Evolutionary conservation across 1,139 yeast species (phyloP).

Genomic region (Geotrichum bryndzae): DNA sequence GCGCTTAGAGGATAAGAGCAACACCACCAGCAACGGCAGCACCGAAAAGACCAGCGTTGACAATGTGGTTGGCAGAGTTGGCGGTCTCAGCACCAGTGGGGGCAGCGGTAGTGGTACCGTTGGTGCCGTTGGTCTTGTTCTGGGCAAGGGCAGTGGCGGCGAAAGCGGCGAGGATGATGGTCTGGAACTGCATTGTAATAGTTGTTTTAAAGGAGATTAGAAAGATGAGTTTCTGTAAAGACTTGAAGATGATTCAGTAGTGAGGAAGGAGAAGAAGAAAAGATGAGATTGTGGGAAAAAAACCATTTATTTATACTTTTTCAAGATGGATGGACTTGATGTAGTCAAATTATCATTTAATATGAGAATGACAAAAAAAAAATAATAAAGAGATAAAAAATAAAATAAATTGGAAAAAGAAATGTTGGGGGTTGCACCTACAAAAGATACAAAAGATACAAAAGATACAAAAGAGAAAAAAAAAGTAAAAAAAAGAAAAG

Average conservation of each 20-base stretch:
- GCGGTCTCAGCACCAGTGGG: constrained; percentile 37
- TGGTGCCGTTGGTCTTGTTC: constrained; percentile 35
- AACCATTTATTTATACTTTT: neutral
- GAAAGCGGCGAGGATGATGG: constrained; percentile 43
- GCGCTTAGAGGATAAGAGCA: constrained; percentile 54
- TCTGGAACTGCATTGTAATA: constrained; percentile 55
- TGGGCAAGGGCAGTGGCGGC: constrained; percentile 47
- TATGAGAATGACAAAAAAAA: too few relatives aligned
- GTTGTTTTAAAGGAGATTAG: neutral
- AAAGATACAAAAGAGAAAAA: neutral
- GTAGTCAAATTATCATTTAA: neutral
- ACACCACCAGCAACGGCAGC: constrained; percentile 73
- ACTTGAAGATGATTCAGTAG: neutral
- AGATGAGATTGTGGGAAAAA: neutral
- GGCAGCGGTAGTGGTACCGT: constrained; percentile 32
- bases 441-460: neutral
- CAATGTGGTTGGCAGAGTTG: constrained; percentile 52
- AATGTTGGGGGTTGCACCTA: too few relatives aligned
- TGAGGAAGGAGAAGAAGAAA: neutral
- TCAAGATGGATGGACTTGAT: neutral
- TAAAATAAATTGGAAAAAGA: too few relatives aligned
- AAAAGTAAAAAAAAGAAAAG: neutral
- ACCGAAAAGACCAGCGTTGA: constrained; percentile 60
- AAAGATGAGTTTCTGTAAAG: neutral
- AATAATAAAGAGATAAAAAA: too few relatives aligned